Conservation (phyloP, 2,329 filamentous ascomycete species). For the Tolypocladium tropicale region DNA sequence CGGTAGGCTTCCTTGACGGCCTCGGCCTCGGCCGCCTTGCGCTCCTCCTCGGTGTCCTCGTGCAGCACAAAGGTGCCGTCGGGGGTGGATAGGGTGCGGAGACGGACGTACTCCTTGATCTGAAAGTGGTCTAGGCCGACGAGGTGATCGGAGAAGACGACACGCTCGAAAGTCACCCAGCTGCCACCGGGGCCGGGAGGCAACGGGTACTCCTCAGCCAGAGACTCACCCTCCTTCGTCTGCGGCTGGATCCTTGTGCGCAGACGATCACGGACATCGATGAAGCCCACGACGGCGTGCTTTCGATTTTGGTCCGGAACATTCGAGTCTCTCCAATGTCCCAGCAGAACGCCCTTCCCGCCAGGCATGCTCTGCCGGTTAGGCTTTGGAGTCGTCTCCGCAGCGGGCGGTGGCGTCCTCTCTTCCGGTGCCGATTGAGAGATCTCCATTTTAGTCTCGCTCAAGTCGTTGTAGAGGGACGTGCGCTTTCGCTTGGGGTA, state of each 20-base stretch:
- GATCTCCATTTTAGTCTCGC: constrained; percentile 35
- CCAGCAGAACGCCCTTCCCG: constrained; percentile 40
- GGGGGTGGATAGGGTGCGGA: constrained; percentile 21
- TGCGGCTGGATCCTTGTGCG: constrained; percentile 46
- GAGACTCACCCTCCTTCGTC: constrained; percentile 35
- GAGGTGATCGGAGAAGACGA: constrained; percentile 48
- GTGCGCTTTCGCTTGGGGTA: constrained; percentile 47
- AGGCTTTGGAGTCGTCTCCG: constrained; percentile 15
- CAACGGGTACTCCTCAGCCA: constrained; percentile 35
- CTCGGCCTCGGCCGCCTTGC: constrained; percentile 24
- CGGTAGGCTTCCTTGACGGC: constrained; percentile 38
- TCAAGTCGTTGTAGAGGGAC: constrained; percentile 37
- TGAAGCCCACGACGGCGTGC: constrained; percentile 52
- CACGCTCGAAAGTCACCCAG: constrained; percentile 53
- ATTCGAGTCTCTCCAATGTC: constrained; percentile 50
- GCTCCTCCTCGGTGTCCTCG: constrained; percentile 27
- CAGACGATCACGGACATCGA: constrained; percentile 49
- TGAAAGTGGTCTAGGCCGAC: constrained; percentile 44
- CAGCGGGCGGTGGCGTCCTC: constrained; percentile 13
- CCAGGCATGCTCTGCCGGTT: constrained; percentile 17
- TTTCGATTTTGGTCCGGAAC: constrained; percentile 38
- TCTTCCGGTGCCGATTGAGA: constrained; percentile 17
- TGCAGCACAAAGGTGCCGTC: background rate
- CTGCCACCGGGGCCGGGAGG: constrained; percentile 51
- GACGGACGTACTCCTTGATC: constrained; percentile 52